A percentile compares a stretch with the other conserved stretches of the same genome.
These are phyloP conservation scores for Pisolithus thermaeus DNA, from an alignment of 1,284 basidiomycete species.

Conservation along the genomic window DNA sequence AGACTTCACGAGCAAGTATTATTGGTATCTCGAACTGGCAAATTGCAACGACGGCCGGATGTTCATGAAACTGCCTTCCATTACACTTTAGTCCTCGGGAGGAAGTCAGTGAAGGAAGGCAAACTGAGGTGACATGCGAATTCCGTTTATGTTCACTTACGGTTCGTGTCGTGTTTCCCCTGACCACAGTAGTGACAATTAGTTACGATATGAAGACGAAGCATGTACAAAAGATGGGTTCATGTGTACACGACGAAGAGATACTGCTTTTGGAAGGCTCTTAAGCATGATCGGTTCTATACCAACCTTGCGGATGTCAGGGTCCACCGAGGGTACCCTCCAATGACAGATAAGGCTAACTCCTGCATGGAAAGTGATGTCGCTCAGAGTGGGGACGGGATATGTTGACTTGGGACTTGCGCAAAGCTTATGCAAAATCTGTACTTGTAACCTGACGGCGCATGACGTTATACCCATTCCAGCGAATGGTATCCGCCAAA, in stretches of 20 bases:
- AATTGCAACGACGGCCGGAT: background rate
- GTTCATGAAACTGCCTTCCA: too few species aligned
- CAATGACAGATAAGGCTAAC: background rate
- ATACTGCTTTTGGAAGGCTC: background rate
- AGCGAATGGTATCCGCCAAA: constrained; percentile 22
- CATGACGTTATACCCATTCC: constrained; percentile 16
- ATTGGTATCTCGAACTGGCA: background rate
- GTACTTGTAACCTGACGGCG: constrained; percentile 22
- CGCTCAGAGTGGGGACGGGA: background rate
- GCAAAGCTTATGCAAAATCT: constrained; percentile 19
- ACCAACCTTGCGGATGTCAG: background rate
- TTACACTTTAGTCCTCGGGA: too few species aligned
- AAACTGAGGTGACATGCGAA: too few species aligned
- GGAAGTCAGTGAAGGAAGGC: too few species aligned
- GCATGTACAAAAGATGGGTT: background rate
- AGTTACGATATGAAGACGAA: background rate
- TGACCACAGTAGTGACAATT: background rate
- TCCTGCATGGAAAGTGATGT: background rate
- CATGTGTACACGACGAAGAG: background rate
- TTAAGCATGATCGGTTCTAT: background rate
- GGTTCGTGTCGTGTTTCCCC: too few species aligned
- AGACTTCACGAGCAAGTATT: background rate
- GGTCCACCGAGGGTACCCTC: background rate
- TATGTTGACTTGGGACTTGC: background rate
- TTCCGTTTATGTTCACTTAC: too few species aligned